Evolutionary conservation across 805 yeast genomes (phyloP).

Genomic region (Yarrowia phangngaensis): DNA sequence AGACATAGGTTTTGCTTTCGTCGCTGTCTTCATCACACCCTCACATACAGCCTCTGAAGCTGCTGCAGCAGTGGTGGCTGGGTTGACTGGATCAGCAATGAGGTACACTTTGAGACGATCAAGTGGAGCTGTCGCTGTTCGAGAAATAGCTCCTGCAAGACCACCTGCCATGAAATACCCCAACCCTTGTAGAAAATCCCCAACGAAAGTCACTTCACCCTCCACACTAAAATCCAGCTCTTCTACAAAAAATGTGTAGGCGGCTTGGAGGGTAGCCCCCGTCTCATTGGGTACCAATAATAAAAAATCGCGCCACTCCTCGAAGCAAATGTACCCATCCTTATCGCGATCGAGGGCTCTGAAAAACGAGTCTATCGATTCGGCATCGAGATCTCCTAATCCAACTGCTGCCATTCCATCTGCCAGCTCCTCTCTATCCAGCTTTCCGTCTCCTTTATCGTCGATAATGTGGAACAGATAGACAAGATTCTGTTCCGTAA

Average conservation of each 20-base stretch:
- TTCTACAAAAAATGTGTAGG: slow-evolving; percentile 74
- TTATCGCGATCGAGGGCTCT: slow-evolving; percentile 50
- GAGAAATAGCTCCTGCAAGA: slow-evolving; percentile 86
- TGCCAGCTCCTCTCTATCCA: slow-evolving; percentile 62
- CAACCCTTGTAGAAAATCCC: slow-evolving; percentile 73
- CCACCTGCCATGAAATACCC: slow-evolving; percentile 96
- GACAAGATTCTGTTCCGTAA: slow-evolving; percentile 68
- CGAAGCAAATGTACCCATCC: slow-evolving; percentile 70
- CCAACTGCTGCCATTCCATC: slow-evolving; percentile 58
- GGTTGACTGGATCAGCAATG: slow-evolving; percentile 63
- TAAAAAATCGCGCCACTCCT: slow-evolving; percentile 80
- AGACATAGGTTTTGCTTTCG: slow-evolving; percentile 4
- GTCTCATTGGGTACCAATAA: slow-evolving; percentile 71
- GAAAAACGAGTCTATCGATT: slow-evolving; percentile 55
- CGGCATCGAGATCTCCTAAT: slow-evolving; percentile 49
- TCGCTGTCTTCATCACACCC: not conserved
- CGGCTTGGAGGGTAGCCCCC: slow-evolving; percentile 53
- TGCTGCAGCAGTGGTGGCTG: slow-evolving; percentile 41
- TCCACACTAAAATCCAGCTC: slow-evolving; percentile 81
- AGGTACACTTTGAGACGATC: slow-evolving; percentile 91
- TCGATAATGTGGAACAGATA: slow-evolving; percentile 68
- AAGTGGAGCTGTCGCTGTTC: slow-evolving; percentile 96
- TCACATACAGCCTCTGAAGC: slow-evolving; percentile 16
- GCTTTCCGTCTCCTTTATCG: slow-evolving; percentile 65
- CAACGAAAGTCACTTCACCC: slow-evolving; percentile 83